phyloP scores from a whole-genome alignment of 305 asterid species.

The Striga hermonthica region DNA sequence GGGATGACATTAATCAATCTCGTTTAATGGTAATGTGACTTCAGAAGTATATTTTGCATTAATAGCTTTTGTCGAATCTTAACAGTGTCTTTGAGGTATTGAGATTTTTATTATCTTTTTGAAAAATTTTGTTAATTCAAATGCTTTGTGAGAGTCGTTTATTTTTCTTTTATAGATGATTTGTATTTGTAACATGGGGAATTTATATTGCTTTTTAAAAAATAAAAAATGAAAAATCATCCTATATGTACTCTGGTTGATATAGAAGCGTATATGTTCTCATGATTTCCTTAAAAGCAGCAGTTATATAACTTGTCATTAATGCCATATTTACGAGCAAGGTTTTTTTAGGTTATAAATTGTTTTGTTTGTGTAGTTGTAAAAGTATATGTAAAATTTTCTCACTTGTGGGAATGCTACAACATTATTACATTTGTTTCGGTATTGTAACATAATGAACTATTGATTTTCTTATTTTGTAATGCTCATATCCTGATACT shows the following conservation, averaged over 20 bases:
- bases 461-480: background rate
- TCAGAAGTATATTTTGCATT: background rate
- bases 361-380: background rate
- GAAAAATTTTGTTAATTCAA: background rate
- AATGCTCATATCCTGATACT: constrained; percentile 22
- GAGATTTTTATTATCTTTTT: background rate
- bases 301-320: background rate
- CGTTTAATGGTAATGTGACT: background rate
- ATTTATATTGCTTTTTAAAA: background rate
- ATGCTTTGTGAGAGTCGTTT: background rate
- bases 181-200: background rate
- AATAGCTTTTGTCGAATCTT: background rate
- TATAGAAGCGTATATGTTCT: background rate
- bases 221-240: background rate
- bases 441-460: background rate
- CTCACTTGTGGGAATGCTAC: background rate
- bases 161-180: background rate
- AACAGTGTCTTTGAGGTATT: background rate
- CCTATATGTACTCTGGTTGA: background rate
- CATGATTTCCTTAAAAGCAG: background rate
- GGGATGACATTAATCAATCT: background rate
- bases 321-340: background rate
- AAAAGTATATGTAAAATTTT: background rate
- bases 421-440: background rate
- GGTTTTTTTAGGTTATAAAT: background rate